Evolutionary conservation across 2,329 filamentous ascomycete genomes (phyloP), one percentile per base, ranked within the genome.

Genomic region (Neopestalotiopsis clavispora): DNA sequence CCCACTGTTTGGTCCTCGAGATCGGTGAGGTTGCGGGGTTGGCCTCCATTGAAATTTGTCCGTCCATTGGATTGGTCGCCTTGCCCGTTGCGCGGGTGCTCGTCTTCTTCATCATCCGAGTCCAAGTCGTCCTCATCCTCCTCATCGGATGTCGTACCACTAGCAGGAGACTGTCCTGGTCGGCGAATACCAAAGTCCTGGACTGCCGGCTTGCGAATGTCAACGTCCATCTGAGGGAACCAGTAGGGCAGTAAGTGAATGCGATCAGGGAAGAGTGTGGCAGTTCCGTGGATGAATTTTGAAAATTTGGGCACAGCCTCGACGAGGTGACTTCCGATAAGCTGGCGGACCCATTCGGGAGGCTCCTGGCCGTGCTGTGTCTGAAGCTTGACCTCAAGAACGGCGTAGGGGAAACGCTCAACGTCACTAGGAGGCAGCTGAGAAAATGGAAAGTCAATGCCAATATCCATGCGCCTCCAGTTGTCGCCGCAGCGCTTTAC

Each of bases 291-390:
- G 69, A 99, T 98, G 80, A 98, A 99, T 83, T 99, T 99, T 77
- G 94, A 98, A 82, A 98, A 99, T 79, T 99, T 99, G 71, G 96
- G 96, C 2, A 99, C 95, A n/a, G 96, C 95, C 82, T 99, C 96
- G 2, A 99, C 96, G 17, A 99, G 87, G 82, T 99, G 96, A 71
- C 94, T 97, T 13, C 94, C 88, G 59, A 94, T 97, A 65, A 99
- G 87, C 78, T 98, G 94, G 28, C 94, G 91, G 74, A 99, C 95
- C 96, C 96, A 99, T 77, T 97, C 93, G 0, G 96, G 96, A 14
- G 96, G 94, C 77, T 98, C 94, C 80, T 98, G 95, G 52, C 96
- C 96, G 68, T 93, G 90, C 80, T 98, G 95, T 1, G 96, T 99
- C 82, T 99, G 96, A 23, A 99, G 88, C 84, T 99, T 99, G 72